A percentile compares a stretch with the other conserved stretches of the same genome.
Evolutionary conservation across 805 yeast species (phyloP).

Genomic region (Vanderwaltozyma polyspora): DNA sequence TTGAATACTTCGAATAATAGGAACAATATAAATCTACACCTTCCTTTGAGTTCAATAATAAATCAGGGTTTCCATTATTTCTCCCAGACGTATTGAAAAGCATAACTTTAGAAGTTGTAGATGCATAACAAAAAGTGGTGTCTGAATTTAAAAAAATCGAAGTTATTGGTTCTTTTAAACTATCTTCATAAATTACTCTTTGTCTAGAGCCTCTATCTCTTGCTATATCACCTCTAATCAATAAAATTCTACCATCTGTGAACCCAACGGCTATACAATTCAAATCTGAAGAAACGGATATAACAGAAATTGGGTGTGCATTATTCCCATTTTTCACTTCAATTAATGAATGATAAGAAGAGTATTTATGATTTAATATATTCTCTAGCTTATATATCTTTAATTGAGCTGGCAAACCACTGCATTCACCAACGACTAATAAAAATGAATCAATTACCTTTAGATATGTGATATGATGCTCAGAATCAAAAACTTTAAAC

Average conservation of each 20-base stretch:
- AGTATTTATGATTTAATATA: slow-evolving; percentile 27
- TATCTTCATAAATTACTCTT: slow-evolving; percentile 57
- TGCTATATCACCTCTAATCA: slow-evolving; percentile 77
- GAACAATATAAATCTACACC: slow-evolving; percentile 38
- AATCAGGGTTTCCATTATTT: slow-evolving; percentile 54
- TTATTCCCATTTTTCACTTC: slow-evolving; percentile 61
- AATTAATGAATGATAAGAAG: slow-evolving; percentile 47
- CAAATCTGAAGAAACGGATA: slow-evolving; percentile 16
- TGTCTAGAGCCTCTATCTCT: slow-evolving; percentile 89
- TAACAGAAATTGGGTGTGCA: slow-evolving; percentile 50
- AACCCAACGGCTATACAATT: slow-evolving; percentile 23
- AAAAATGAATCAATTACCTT: slow-evolving; percentile 39
- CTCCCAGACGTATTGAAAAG: slow-evolving; percentile 70
- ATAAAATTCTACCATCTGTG: slow-evolving; percentile 58
- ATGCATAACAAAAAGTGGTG: slow-evolving; percentile 48
- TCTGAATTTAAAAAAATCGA: slow-evolving; percentile 48
- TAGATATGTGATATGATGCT: slow-evolving; percentile 52
- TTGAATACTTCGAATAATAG: slow-evolving; percentile 31
- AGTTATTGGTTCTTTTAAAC: slow-evolving; percentile 63
- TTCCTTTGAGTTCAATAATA: slow-evolving; percentile 31
- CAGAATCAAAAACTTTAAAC: slow-evolving; percentile 56
- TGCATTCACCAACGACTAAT: slow-evolving; percentile 63
- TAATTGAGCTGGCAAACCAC: slow-evolving; percentile 56
- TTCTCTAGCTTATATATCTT: slow-evolving; percentile 65
- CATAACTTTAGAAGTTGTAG: slow-evolving; percentile 63